Base-by-base conservation (phyloP, 1,284 basidiomycete genomes). In the Baeospora myosura region DNA sequence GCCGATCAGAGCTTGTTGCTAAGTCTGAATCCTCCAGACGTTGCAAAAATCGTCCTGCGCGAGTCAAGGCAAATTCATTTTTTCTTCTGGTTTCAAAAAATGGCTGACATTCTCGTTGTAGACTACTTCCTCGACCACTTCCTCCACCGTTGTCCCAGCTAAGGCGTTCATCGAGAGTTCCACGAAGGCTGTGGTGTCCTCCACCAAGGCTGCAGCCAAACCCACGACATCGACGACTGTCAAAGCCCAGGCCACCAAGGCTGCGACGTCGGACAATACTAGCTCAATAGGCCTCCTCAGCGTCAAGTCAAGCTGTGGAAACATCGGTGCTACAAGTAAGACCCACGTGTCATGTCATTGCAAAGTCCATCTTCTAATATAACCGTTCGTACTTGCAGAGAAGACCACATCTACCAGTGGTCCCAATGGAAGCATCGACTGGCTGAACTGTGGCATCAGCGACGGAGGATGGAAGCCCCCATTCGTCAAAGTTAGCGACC, bases 401-500 rank as follows among this genome's bases (percentile, higher is more conserved):
- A 49, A 73, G 22, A 61, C 71, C 43, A 78, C 74, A 3, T 54
- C 60, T 5, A 61, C 64, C 17, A 61, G 64, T 40, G 79, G 80
- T 14, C 87, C 88, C 18, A 92, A 92, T 59, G 88, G 88, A 17
- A 59, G 66, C 49, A 72, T 85, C 41, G 68, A 76, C 47, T 92
- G 81, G 76, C 61, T 93, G 52, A 89, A 88, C 64, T 92, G 89
- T 54, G 88, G 85, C 39, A 57, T 90, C 48, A 62, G 68, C 25
- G 55, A 52, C 24, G 63, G 59, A 21, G 80, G 81, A 30, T 88
- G 84, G 83, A 68, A 63, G 22, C 81, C 84, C 12, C 78, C 81
- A 5, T 55, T 62, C 44, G 60, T 92, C 46, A 57, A 55, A 3
- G 52, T 87, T 10, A 45, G 68, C 30, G 69, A 87, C 41, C 53